Conservation (phyloP, 306 rosid genomes). For the Medicago arabica region DNA sequence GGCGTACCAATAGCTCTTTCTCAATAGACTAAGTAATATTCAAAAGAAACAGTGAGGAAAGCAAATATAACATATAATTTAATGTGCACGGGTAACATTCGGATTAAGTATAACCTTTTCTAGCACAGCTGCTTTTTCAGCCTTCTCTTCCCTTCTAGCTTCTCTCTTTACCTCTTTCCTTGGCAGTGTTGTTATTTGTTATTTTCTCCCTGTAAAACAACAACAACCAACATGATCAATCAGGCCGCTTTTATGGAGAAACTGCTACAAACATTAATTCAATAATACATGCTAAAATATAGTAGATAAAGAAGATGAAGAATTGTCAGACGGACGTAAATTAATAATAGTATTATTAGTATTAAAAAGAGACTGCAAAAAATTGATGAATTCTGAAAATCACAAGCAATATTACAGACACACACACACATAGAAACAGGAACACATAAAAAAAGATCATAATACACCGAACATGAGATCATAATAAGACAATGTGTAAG, state of each 20-base stretch:
- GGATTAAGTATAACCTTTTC: constrained; percentile 63
- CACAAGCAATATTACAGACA: background rate
- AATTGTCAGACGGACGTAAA: background rate
- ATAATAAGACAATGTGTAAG: background rate
- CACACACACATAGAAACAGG: background rate
- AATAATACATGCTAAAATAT: constrained; percentile 2
- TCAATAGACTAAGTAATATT: constrained; percentile 65
- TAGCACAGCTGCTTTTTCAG: constrained; percentile 72
- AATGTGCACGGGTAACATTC: constrained; percentile 16
- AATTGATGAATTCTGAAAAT: background rate
- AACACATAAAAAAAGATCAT: background rate
- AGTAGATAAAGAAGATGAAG: constrained; percentile 33
- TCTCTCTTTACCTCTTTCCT: constrained; percentile 87
- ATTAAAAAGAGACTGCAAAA: background rate
- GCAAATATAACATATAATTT: constrained; percentile 15
- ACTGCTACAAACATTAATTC: background rate
- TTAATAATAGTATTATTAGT: background rate
- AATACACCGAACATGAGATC: background rate
- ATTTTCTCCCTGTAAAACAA: constrained; percentile 73
- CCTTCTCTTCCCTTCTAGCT: constrained; percentile 88
- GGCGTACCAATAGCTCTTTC: constrained; percentile 79
- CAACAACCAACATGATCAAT: constrained; percentile 24
- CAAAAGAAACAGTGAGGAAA: constrained; percentile 38
- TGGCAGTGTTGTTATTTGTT: constrained; percentile 81
- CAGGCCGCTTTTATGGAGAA: constrained; percentile 18